Evolutionary conservation across 768 basidiomycete species (phyloP), one percentile per base, ranked within the genome.

Genomic region (Collybia nuda): DNA sequence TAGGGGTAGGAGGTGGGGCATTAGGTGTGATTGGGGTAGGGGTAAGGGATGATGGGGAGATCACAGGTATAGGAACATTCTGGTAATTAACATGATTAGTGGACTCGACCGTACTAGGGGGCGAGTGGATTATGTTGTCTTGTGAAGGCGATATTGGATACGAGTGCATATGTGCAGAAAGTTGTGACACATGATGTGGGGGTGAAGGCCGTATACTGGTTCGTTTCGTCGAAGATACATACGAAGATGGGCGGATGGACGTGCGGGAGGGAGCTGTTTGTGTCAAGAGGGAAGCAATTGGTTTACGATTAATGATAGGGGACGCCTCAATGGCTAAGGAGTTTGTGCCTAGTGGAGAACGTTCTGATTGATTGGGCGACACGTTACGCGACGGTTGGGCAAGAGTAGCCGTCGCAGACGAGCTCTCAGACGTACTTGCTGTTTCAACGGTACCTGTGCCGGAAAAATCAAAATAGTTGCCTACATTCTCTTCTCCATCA

Each of bases 251-350:
- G 9, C 35, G 21, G 17, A 47, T 47, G 6, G 22, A 7, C 6
- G 64, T 56, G 40, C 71, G 64, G 48, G 60, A 58, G 23, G 84
- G 83, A 3, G 85, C 85, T 6, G 84, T 85, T 55, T 79, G 82
- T n/a, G 82, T 82, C 32, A 86, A 75, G 21, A 86, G 72, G 14
- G 84, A 86, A 18, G 77, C 73, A 21, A 49, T 54, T 52, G 50
- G 55, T 17, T 32, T 48, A 17, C 46, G 43, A 45, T 42, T 23
- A 11, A 50, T 26, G 35, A 38, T 47, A 44, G 43, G 47, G 6
- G 52, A 42, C 35, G 54, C 19, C 39, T 52, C 55, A 53, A 60
- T 55, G 46, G 52, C 48, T 39, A 62, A 44, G 37, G 58, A 44
- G 32, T 41, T 54, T 39, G 58, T 64, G 45, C 58, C 60, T 19